A percentile compares a stretch with the other conserved stretches of the same genome.
Conservation (phyloP, 208 protist genomes). For the Wallacemonas rigidus region DNA sequence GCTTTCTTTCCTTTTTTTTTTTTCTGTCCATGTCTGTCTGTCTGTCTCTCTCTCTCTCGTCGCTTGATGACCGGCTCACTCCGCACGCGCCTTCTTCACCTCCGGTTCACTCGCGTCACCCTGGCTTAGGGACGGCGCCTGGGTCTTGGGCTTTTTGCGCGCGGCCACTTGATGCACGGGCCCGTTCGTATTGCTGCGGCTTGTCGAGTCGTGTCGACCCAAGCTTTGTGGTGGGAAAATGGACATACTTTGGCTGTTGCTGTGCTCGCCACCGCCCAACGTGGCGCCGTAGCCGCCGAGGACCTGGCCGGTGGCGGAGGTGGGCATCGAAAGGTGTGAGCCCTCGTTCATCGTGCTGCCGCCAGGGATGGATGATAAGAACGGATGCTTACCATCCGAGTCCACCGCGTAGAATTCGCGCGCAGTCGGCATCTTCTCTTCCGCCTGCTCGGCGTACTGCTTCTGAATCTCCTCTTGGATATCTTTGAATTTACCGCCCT, state of each 20-base stretch:
- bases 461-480: constrained; percentile 70
- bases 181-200: constrained; percentile 37
- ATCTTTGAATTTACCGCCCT: constrained; percentile 64
- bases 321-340: constrained; percentile 77
- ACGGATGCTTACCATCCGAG: constrained; percentile 51
- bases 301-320: constrained; percentile 52
- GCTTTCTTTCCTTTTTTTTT: constrained; percentile 24
- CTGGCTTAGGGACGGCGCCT: constrained; percentile 8
- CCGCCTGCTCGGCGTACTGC: constrained; percentile 67
- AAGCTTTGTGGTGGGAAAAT: constrained; percentile 68
- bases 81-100: constrained; percentile 29
- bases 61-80: background rate
- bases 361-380: constrained; percentile 61
- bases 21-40: constrained; percentile 15
- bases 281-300: constrained; percentile 27
- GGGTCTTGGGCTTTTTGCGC: constrained; percentile 73
- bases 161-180: constrained; percentile 59
- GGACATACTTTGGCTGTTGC: constrained; percentile 76
- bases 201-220: constrained; percentile 20
- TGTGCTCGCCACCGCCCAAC: background rate
- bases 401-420: constrained; percentile 62
- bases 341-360: constrained; percentile 37
- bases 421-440: constrained; percentile 55
- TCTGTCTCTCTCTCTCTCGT: constrained; percentile 12
- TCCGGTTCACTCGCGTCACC: constrained; percentile 24